Evolutionary conservation across 2,329 filamentous ascomycete genomes (phyloP).

Genomic region (Colletotrichum musicola): DNA sequence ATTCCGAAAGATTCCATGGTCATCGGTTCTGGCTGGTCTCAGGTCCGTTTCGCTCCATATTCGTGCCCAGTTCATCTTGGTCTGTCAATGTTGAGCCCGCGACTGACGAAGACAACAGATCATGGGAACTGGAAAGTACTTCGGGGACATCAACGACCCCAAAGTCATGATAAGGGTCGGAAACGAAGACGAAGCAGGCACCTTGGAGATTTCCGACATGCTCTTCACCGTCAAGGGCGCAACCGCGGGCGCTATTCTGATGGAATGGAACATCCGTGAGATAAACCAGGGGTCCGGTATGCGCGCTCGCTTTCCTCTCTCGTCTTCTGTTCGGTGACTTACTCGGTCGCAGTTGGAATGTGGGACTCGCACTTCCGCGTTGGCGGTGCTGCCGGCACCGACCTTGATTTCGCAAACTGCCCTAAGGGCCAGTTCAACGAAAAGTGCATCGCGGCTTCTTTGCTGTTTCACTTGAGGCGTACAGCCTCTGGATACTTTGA

Average conservation of each 20-base stretch:
- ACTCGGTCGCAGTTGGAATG: conserved; percentile 32
- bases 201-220: conserved; percentile 53
- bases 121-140: no score
- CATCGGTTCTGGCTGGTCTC: no score
- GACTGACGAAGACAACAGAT: no score
- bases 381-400: conserved; percentile 46
- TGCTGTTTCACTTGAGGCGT: conserved; percentile 49
- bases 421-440: conserved; percentile 48
- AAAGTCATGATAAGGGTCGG: no score
- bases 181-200: no score
- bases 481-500: conserved; percentile 46
- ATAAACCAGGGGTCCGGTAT: conserved; percentile 48
- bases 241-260: conserved; percentile 70
- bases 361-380: conserved; percentile 70
- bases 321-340: no score
- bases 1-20: no score
- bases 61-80: no score
- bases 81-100: no score
- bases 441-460: conserved; percentile 50
- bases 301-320: no score
- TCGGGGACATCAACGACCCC: no score
- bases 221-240: conserved; percentile 71
- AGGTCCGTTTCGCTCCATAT: no score
- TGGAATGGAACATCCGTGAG: conserved; percentile 73
- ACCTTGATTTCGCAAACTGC: conserved; percentile 56